These are phyloP conservation scores for Solanum tarijense DNA, from an alignment of 257 asterid genomes.

Conservation along the genomic window DNA sequence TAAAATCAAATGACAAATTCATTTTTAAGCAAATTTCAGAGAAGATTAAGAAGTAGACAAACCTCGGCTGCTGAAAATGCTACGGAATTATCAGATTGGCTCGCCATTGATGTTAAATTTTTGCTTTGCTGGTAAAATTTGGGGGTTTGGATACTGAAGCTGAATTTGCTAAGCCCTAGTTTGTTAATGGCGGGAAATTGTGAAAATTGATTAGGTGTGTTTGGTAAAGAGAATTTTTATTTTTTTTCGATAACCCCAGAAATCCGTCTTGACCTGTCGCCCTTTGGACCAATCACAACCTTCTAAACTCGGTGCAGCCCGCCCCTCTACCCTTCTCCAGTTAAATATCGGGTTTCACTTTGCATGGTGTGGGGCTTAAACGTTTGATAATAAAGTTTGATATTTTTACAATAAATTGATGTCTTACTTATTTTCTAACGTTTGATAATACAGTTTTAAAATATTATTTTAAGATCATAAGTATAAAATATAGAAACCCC, in stretches of 20 bases:
- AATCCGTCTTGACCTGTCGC: accelerated
- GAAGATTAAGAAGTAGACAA: not conserved
- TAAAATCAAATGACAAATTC: not conserved
- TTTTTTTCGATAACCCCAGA: accelerated
- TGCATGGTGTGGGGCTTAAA: no score
- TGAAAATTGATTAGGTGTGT: not conserved
- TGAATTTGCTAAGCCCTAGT: not conserved
- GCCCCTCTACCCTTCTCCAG: no score
- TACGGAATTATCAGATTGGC: slow-evolving; percentile 37
- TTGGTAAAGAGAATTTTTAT: not conserved
- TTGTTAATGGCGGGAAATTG: not conserved
- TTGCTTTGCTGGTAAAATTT: not conserved
- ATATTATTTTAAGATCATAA: no score
- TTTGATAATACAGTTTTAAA: no score
- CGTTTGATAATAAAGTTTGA: no score
- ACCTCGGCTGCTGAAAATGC: slow-evolving; percentile 90
- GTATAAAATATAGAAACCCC: not conserved
- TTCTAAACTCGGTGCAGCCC: no score
- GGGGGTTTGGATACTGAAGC: not conserved
- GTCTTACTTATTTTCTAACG: no score
- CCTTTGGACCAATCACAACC: not conserved
- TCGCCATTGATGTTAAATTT: slow-evolving; percentile 32
- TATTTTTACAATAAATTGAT: not conserved
- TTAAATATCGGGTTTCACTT: no score
- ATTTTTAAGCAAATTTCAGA: not conserved